Evolutionary conservation across 148 eudicot species (phyloP), one percentile per base, ranked within the genome.

Genomic region (Diospyros lotus): DNA sequence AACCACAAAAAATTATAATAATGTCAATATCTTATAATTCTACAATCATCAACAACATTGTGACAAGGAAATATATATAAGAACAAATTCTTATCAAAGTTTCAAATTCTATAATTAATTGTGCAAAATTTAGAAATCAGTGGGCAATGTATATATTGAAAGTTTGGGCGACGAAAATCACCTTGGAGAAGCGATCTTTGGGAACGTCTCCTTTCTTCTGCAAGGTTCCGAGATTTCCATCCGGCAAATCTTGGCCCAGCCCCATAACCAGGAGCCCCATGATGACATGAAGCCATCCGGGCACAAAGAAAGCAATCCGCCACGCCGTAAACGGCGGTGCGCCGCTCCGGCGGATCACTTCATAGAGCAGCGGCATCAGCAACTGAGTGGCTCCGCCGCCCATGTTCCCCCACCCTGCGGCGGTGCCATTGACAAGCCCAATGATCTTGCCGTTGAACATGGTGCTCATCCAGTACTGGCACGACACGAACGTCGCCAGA

Each of bases 381-480:
- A 89, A 77, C 64, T 89, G 92, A 2, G 92, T 85, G 0, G 79
- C 85, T 0, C 92, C 90, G 28, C 88, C 88, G 1, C 92, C 92
- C 51, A 84, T 84, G 53, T 88, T 86, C 10, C 87, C 92, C 92
- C 92, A 89, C 4, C 92, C 92, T 0, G 92, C 88, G 0, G 90
- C 90, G 1, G 80, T 76, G 11, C 88, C 92, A 42, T 86, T 86
- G 13, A 84, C 92, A 5, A 56, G 42, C 46, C 89, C 92, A 0
- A 88, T 82, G 9, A 88, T 81, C 52, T 63, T 56, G 0, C 86
- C 75, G 12, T 82, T 80, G 53, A 88, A 88, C 91, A 88, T 88
- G 17, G 86, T 81, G 73, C 87, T 86, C 91, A 88, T 88, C 91
- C 88, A 82, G 45, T 75, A 85, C 68, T 85, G 88, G 64, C 88